Base-by-base conservation (phyloP, 2,329 filamentous ascomycete species). In the Trichoderma lentiforme region DNA sequence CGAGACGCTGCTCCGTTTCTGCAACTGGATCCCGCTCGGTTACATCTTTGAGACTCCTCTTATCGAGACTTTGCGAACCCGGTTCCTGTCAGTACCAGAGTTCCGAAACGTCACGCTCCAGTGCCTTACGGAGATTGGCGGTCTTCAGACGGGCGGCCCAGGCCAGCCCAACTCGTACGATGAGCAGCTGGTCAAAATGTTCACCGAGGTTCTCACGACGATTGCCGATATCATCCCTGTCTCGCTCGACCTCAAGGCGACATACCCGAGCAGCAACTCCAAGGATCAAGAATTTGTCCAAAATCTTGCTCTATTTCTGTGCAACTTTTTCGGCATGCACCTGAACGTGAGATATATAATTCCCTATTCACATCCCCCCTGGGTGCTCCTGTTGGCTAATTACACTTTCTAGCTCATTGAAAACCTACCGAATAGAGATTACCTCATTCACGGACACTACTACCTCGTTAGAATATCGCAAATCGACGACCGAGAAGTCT, bases 1-100 rank as follows among this genome's bases (percentile, higher is more conserved):
- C 69, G 95, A 98, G 84, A 99, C 96, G 0, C 86, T 99, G 43
- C 88, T 99, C 69, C 93, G 95, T 73, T 99, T 99, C 83, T 92
- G 97, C 81, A 98, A 98, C 86, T 99, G 96, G 96, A 99, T 99
- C 71, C 96, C 96, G 0, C 86, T 99, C 51, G 96, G 97, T 71
- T 99, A 98, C 83, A 98, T 99, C 77, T 99, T 99, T 83, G 96
- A 99, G 86, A 99, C 95, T 0, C 91, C 93, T 43, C 91, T 99
- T 75, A 98, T 99, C 82, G 94, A 97, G 79, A 98, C 95, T 0
- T 86, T 99, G 73, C 91, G 96, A 76, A 97, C 92, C 72, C 91
- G 96, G 68, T 99, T 99, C 83, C 87, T 99, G 72, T 93, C 97
- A 77, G 91, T 93, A 32, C 94, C 95, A 51, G 95, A 98, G 78